Base-by-base conservation (phyloP, 495 filamentous ascomycete species). In the Astrothelium macrocarpum region DNA sequence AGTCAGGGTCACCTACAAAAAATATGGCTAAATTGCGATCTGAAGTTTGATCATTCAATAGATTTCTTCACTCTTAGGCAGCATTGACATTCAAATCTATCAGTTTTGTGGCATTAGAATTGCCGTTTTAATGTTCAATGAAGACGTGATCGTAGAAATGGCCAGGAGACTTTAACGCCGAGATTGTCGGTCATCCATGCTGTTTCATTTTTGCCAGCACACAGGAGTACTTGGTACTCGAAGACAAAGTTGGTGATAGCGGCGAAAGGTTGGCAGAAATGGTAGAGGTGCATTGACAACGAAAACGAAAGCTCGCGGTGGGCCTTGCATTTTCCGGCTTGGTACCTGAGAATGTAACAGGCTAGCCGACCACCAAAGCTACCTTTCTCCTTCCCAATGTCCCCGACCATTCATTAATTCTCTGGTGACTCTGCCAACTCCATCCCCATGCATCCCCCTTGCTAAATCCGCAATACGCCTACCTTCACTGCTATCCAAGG, bases 1-100 rank as follows among this genome's bases (percentile, higher is more conserved):
- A 56, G 49, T 56, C 49, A 56, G 49, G 49, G 29, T 56, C 49
- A 56, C 49, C 49, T 56, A 29, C 49, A 26, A 56, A 56, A 56
- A 56, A 9, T 56, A 20, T 20, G 4, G 49, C 49, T 56, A 29
- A 56, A 56, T 56, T 56, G 49, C 49, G 49, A 56, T 56, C 25
- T 56, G 49, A 14, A 56, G 25, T 29, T 56, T 56, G 49, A 56
- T 56, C 20, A 56, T 56, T 56, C 20, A 56, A 56, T 56, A 56
- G 49, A 56, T 56, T 56, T 56, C 49, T 16, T 56, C 9, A 16
- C 49, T 39, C 34, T 49, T 56, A 56, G 20, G 49, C 29, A 56
- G 23, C n/a, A 56, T 29, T 20, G 49, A 29, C 49, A 56, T 20
- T 56, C 49, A 20, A 56, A 56, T 56, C 12, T 20, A 28, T 7